These are phyloP conservation scores for Zygotorulaspora chibaensis DNA, from an alignment of 805 yeast species.

Conservation along the genomic window DNA sequence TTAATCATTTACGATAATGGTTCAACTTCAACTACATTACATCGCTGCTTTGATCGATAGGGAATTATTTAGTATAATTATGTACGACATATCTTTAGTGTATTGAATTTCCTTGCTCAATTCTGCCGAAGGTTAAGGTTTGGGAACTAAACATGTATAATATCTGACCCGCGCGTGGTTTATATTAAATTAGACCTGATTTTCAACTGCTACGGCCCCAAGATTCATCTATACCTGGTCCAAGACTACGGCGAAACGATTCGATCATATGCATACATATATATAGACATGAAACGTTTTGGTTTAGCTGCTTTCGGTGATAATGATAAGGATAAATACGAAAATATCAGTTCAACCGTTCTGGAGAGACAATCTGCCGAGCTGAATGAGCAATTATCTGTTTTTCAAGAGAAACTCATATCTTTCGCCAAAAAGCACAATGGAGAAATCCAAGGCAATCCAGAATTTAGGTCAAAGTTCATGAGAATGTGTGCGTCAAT, in stretches of 20 bases:
- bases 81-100: no score
- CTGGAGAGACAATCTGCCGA: conserved; percentile 53
- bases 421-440: conserved; percentile 72
- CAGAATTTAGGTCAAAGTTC: conserved; percentile 65
- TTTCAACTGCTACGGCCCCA: no score
- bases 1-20: no score
- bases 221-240: no score
- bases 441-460: conserved; percentile 57
- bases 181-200: no score
- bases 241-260: neutral
- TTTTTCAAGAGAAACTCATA: conserved; percentile 73
- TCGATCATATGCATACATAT: neutral
- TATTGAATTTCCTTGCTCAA: no score
- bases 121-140: no score
- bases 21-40: no score
- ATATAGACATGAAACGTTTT: conserved; percentile 37
- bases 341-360: conserved; percentile 18
- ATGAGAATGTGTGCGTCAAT: conserved; percentile 70
- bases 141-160: no score
- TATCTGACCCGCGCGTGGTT: neutral
- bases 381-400: conserved; percentile 64
- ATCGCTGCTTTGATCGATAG: no score
- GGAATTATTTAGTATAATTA: no score
- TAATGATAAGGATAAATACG: conserved; percentile 12
- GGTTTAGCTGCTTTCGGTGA: conserved; percentile 46